These are phyloP conservation scores for Coelastrella sp. DNA, from an alignment of 139 green algal genomes.

Conservation along the genomic window DNA sequence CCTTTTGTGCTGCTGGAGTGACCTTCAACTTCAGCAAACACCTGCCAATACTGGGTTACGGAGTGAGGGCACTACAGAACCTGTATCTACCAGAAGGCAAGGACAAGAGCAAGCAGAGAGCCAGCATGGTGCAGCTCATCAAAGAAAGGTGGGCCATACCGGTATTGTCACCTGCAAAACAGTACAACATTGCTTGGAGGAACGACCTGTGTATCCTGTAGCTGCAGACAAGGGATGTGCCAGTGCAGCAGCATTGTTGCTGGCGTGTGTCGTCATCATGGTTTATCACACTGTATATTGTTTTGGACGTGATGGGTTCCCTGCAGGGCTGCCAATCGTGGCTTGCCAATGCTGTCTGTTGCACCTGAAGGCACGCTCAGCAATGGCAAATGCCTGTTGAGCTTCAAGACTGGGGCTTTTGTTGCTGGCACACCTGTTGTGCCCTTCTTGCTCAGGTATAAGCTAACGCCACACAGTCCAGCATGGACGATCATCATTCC, in stretches of 20 bases:
- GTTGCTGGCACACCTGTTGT: constrained; percentile 80
- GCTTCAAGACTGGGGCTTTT: constrained; percentile 92
- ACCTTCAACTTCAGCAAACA: constrained; percentile 41
- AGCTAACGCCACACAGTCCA: constrained; percentile 41
- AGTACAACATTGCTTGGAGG: no score
- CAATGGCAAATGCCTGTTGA: constrained; percentile 84
- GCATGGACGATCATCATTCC: constrained; percentile 59
- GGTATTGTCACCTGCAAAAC: neutral
- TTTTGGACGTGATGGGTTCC: no score
- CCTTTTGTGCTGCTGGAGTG: constrained; percentile 27
- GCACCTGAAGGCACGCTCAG: constrained; percentile 85
- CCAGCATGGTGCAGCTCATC: constrained; percentile 38
- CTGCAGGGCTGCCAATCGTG: constrained; percentile 38
- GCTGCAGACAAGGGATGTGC: no score
- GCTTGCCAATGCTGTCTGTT: constrained; percentile 49
- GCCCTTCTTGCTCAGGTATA: constrained; percentile 80
- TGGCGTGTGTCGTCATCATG: no score
- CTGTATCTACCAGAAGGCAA: constrained; percentile 55
- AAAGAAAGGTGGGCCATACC: neutral
- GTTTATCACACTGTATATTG: no score
- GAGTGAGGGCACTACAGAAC: constrained; percentile 64
- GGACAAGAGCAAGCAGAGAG: constrained; percentile 11
- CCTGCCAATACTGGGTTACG: constrained; percentile 58
- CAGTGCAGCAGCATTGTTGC: no score
- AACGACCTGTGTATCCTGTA: no score